Conservation (phyloP, 1,139 yeast genomes). For the Blastobotrys proliferans region DNA sequence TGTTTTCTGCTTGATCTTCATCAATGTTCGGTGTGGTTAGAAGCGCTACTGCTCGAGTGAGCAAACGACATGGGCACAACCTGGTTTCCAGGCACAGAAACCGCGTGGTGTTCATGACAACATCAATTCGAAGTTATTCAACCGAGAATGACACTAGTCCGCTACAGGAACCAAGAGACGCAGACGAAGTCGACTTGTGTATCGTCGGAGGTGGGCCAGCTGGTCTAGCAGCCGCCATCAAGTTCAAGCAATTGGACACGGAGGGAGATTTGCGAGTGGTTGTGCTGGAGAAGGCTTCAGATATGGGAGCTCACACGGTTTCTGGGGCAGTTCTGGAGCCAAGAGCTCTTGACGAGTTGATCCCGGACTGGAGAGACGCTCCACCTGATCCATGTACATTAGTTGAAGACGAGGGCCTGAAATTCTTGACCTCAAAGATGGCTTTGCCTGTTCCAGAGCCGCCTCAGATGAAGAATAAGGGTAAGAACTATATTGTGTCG, state of each 20-base stretch:
- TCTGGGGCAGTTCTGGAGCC: conserved; percentile 97
- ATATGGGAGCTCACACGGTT: conserved; percentile 81
- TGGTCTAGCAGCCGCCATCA: conserved; percentile 90
- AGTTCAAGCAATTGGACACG: conserved; percentile 75
- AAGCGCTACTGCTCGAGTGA: too few relatives aligned
- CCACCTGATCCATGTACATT: conserved; percentile 72
- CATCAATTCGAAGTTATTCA: too few relatives aligned
- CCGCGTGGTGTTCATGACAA: too few relatives aligned
- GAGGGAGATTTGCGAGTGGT: conserved; percentile 78
- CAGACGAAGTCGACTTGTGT: conserved; percentile 85
- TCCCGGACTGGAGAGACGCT: conserved; percentile 58
- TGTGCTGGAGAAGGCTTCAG: conserved; percentile 87
- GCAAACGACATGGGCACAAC: too few relatives aligned
- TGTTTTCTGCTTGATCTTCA: too few relatives aligned
- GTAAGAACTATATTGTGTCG: conserved; percentile 74
- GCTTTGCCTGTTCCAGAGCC: conserved; percentile 85
- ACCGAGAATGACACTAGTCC: too few relatives aligned
- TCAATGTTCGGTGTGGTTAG: too few relatives aligned
- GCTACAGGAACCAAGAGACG: conserved; percentile 68
- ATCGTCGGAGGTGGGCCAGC: conserved; percentile 99
- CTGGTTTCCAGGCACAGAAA: too few relatives aligned
- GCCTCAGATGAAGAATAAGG: conserved; percentile 79
- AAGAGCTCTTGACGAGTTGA: conserved; percentile 72
- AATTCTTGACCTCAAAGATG: conserved; percentile 53
- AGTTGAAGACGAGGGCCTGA: conserved; percentile 73